phyloP scores from a whole-genome alignment of 768 basidiomycete species.

The Suillus clintonianus region DNA sequence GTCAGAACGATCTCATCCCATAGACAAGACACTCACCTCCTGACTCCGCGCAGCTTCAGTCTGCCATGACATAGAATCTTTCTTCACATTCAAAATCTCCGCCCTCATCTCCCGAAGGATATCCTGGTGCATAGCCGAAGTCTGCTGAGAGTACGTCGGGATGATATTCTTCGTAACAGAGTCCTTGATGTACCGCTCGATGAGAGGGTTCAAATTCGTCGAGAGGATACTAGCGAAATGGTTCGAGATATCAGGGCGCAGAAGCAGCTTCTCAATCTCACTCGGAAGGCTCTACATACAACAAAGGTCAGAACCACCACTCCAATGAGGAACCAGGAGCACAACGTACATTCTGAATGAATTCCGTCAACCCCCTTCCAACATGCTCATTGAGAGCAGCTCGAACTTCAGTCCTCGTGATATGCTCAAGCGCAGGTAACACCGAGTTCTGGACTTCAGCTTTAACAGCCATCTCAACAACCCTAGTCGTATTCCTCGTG shows the following conservation, averaged over 20 bases:
- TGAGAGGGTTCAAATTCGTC: constrained; percentile 68
- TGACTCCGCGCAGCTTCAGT: constrained; percentile 74
- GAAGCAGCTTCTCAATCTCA: constrained; percentile 78
- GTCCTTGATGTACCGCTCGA: constrained; percentile 84
- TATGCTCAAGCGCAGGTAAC: constrained; percentile 77
- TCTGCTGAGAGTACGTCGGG: constrained; percentile 74
- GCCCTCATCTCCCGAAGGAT: constrained; percentile 71
- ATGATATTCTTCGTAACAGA: constrained; percentile 71
- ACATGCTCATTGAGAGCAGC: constrained; percentile 78
- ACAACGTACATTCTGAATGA: constrained; percentile 65
- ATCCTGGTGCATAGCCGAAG: constrained; percentile 79
- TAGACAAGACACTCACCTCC: constrained; percentile 53
- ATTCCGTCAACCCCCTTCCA: constrained; percentile 68
- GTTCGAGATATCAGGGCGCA: constrained; percentile 73
- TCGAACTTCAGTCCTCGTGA: constrained; percentile 82
- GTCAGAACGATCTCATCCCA: constrained; percentile 8
- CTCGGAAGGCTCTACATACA: constrained; percentile 62
- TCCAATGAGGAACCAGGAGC: background rate
- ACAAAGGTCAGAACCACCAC: constrained; percentile 2
- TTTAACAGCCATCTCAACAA: constrained; percentile 89
- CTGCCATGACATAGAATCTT: constrained; percentile 82
- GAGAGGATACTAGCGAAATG: constrained; percentile 79
- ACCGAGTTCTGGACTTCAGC: constrained; percentile 83
- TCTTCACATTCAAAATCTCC: constrained; percentile 77
- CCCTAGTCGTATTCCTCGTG: constrained; percentile 84